A percentile compares a stretch with the other conserved stretches of the same genome.
Evolutionary conservation across 1,284 basidiomycete genomes (phyloP).

Genomic region (Marasmius sp.): DNA sequence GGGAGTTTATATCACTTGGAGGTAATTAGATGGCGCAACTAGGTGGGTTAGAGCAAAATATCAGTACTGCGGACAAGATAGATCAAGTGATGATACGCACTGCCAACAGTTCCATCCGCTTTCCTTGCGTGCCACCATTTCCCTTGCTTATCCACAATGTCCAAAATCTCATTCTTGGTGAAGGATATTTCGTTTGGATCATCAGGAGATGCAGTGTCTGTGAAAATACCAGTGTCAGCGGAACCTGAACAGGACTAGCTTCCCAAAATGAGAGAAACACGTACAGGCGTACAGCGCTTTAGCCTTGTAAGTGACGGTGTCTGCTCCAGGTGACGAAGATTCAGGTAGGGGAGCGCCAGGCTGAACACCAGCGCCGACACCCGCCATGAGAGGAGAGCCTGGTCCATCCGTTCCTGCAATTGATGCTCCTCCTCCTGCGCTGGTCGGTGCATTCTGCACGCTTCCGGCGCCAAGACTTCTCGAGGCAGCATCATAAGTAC

Average conservation of each 20-base stretch:
- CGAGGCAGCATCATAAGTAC: conserved; percentile 45
- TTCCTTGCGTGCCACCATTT: conserved; percentile 97
- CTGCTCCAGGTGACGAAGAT: conserved; percentile 31
- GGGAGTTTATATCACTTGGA: conserved; percentile 61
- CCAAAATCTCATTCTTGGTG: conserved; percentile 89
- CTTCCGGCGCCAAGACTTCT: conserved; percentile 47
- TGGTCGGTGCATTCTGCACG: conserved; percentile 39
- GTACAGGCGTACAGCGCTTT: conserved; percentile 87
- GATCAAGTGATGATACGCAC: conserved; percentile 43
- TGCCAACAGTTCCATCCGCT: conserved; percentile 79
- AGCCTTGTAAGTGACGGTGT: conserved; percentile 67
- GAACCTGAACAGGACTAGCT: conserved; percentile 12
- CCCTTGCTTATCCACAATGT: conserved; percentile 91
- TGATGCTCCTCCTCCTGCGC: conserved; percentile 40
- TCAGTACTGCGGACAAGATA: conserved; percentile 12
- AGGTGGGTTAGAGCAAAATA: conserved; percentile 15
- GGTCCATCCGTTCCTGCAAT: conserved; percentile 48
- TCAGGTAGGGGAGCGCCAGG: conserved; percentile 18
- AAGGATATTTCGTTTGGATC: conserved; percentile 98
- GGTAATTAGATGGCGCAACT: conserved; percentile 84
- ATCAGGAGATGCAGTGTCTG: conserved; percentile 88
- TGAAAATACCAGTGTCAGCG: conserved; percentile 19
- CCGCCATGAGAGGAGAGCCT: conserved; percentile 66
- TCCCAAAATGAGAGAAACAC: conserved; percentile 28
- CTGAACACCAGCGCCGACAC: conserved; percentile 52